Base-by-base conservation (phyloP, 148 eudicot species). In the Heliamphora exappendiculata region DNA sequence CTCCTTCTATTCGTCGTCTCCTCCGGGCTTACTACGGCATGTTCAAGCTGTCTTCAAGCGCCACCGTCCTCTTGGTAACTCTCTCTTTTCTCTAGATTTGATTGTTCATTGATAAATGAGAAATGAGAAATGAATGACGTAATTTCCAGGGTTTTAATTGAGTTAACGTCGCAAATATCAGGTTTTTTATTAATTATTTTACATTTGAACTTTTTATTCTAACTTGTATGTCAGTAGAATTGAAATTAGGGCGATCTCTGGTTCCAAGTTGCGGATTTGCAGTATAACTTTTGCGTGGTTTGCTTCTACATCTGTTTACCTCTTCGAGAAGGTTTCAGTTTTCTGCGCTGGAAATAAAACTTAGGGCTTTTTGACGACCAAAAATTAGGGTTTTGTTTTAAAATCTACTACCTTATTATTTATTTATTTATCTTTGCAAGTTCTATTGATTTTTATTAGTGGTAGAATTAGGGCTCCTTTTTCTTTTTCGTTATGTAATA, bases 21-120 rank as follows among this genome's bases (percentile, higher is more conserved):
- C 88, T 2, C 91, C 91, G 41, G 89, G 81, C 57, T 79, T 92
- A 65, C 84, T 90, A 75, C 92, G 96, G 31, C 67, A 85, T 81
- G 86, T 92, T 77, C 91, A 89, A 79, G 97, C 94, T 29, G 93
- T 94, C 78, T 89, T 92, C 85, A 92, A 94, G 78, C 92, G 97
- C 45, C 96, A 85, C 76, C 98, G 97, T 55, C 81, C 98, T 7
- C 59, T 86, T 36, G 91, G 98, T 91, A 85, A 55, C 1, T 20
- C 53, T 63, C 70, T 66, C 63, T 34, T 24, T 57, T 17, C 4
- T 7, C 7, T 39, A 65, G 45, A 65, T 65, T 65, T 65, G 42
- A 33, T 65, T 65, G 13, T 17, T 68, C 51, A 39, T 42, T 44
- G 28, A 10, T 16, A 53, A 53, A 39, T 39, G 53, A 45, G 14